phyloP scores from a whole-genome alignment of 805 yeast species.

The Citeromyces matritensis region DNA sequence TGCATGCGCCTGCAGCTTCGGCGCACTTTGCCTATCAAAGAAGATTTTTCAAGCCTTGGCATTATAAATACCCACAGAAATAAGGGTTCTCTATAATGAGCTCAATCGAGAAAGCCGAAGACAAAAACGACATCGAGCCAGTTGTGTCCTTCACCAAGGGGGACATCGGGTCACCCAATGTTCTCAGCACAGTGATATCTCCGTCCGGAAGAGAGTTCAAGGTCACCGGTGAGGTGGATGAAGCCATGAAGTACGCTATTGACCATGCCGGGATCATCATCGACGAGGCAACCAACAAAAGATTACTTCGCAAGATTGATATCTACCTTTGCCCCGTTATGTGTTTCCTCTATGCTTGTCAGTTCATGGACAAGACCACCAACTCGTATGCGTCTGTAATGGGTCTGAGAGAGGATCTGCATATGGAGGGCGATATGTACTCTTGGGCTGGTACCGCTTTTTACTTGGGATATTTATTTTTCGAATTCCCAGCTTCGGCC shows the following conservation, averaged over 20 bases:
- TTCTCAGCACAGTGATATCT: slow-evolving; percentile 6
- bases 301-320: slow-evolving; percentile 26
- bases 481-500: slow-evolving; percentile 19
- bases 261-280: slow-evolving; percentile 14
- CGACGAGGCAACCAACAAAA: slow-evolving; percentile 6
- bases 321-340: slow-evolving; percentile 28
- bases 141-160: slow-evolving; percentile 5
- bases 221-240: slow-evolving; percentile 22
- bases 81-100: neutral
- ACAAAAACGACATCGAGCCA: slow-evolving; percentile 1
- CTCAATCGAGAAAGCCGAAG: slow-evolving; percentile 1
- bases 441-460: slow-evolving; percentile 14
- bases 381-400: slow-evolving; percentile 19
- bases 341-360: slow-evolving; percentile 29
- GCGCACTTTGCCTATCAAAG: too few species aligned
- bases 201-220: slow-evolving; percentile 5
- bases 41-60: too few species aligned
- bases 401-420: slow-evolving; percentile 18
- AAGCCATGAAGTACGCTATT: slow-evolving; percentile 25
- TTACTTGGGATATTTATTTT: slow-evolving; percentile 15
- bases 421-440: slow-evolving; percentile 16
- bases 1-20: too few species aligned
- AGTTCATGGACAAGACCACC: slow-evolving; percentile 27
- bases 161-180: slow-evolving; percentile 6
- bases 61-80: too few species aligned